Percentiles rank a stretch among this genome's conserved stretches.
phyloP scores from a whole-genome alignment of 345 rosid species.

The Aurinia saxatilis region DNA sequence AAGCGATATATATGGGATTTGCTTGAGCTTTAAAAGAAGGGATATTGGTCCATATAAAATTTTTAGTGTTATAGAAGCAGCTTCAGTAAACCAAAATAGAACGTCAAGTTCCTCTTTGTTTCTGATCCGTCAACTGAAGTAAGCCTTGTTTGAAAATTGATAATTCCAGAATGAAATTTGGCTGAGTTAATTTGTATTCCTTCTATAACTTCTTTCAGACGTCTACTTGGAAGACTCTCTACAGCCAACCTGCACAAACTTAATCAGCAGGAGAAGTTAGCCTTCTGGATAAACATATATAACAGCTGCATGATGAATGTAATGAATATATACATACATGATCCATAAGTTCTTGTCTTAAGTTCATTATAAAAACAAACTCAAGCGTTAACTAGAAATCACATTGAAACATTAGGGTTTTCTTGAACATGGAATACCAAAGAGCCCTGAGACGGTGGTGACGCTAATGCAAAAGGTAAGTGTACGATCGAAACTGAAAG shows the following conservation, averaged over 20 bases:
- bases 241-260: conserved; percentile 48
- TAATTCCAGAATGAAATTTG: neutral
- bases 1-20: conserved; percentile 63
- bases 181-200: neutral
- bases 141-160: conserved; percentile 14
- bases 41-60: conserved; percentile 67
- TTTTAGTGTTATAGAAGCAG: conserved; percentile 44
- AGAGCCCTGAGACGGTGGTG: conserved; percentile 52
- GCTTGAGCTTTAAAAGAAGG: conserved; percentile 41
- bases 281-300: conserved; percentile 90
- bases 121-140: conserved; percentile 63
- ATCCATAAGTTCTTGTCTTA: neutral
- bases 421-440: conserved; percentile 68
- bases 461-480: conserved; percentile 63
- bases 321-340: neutral
- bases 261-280: conserved; percentile 81
- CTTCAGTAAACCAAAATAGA: conserved; percentile 40
- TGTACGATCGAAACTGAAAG: neutral
- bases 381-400: neutral
- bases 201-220: conserved; percentile 36
- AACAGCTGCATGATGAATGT: conserved; percentile 94
- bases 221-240: conserved; percentile 51
- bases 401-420: conserved; percentile 44
- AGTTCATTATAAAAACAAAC: neutral
- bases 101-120: conserved; percentile 42